Evolutionary conservation across 306 rosid genomes (phyloP).

Genomic region (Cicer arietinum): DNA sequence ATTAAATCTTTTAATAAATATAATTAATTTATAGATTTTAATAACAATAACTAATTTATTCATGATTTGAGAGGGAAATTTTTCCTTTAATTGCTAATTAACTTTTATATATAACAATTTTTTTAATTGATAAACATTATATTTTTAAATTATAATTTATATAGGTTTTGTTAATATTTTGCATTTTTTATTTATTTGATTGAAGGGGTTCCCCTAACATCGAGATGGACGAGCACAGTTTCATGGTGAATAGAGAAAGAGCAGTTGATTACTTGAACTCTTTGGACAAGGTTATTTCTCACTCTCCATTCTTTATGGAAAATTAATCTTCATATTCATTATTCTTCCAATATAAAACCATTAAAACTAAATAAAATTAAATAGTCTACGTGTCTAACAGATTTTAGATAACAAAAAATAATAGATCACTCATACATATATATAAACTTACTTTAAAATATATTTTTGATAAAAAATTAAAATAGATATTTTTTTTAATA

Average conservation of each 20-base stretch:
- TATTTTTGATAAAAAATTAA: too few species aligned
- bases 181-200: neutral
- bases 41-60: too few species aligned
- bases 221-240: slow-evolving; percentile 92
- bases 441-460: too few species aligned
- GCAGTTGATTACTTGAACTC: slow-evolving; percentile 94
- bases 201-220: slow-evolving; percentile 91
- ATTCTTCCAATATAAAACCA: neutral
- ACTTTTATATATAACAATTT: neutral
- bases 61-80: too few species aligned
- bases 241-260: slow-evolving; percentile 89
- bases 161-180: neutral
- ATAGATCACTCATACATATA: too few species aligned
- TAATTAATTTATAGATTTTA: too few species aligned
- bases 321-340: neutral
- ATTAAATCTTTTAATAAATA: too few species aligned
- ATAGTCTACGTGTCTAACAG: neutral
- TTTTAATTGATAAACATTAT: neutral
- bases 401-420: too few species aligned
- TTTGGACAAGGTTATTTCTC: slow-evolving; percentile 73
- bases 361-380: neutral
- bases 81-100: neutral
- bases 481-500: too few species aligned
- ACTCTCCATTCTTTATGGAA: neutral
- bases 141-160: neutral